phyloP scores from a whole-genome alignment of 2,329 filamentous ascomycete species.

The Arthrobotrys conoides region DNA sequence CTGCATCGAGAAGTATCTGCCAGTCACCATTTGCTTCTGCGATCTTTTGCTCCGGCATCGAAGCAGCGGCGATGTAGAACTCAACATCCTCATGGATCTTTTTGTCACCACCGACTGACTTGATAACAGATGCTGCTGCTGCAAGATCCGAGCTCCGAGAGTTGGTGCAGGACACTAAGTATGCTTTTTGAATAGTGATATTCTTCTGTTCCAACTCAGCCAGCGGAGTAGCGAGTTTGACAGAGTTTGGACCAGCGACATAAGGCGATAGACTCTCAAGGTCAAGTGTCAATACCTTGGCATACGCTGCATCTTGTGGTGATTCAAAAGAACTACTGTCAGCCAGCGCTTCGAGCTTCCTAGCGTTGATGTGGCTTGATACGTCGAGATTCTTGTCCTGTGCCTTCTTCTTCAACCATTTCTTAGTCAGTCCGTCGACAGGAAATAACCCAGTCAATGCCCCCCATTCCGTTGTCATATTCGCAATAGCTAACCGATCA shows the following conservation, averaged over 20 bases:
- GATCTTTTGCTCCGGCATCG: constrained; percentile 79
- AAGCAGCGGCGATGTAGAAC: constrained; percentile 92
- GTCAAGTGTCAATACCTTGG: constrained; percentile 85
- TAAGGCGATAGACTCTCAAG: constrained; percentile 87
- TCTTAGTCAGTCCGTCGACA: constrained; percentile 78
- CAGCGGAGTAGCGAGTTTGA: constrained; percentile 87
- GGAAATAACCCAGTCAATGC: constrained; percentile 83
- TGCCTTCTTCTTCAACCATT: constrained; percentile 83
- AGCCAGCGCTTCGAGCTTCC: constrained; percentile 73
- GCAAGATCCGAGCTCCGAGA: constrained; percentile 83
- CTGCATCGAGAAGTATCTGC: constrained; percentile 84
- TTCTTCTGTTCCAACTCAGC: constrained; percentile 78
- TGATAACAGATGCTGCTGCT: constrained; percentile 87
- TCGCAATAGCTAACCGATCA: constrained; percentile 79
- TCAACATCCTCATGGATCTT: constrained; percentile 79
- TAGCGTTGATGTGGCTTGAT: constrained; percentile 65
- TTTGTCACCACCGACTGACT: constrained; percentile 74
- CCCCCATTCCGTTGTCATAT: constrained; percentile 88
- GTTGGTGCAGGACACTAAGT: constrained; percentile 93
- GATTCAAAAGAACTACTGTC: constrained; percentile 77
- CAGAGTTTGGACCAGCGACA: constrained; percentile 88
- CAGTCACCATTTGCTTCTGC: constrained; percentile 88
- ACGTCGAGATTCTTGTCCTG: constrained; percentile 69
- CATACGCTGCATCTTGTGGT: constrained; percentile 80
- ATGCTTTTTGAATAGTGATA: constrained; percentile 86